Base-by-base conservation (phyloP, 495 filamentous ascomycete species). In the Lophium mytilinum region DNA sequence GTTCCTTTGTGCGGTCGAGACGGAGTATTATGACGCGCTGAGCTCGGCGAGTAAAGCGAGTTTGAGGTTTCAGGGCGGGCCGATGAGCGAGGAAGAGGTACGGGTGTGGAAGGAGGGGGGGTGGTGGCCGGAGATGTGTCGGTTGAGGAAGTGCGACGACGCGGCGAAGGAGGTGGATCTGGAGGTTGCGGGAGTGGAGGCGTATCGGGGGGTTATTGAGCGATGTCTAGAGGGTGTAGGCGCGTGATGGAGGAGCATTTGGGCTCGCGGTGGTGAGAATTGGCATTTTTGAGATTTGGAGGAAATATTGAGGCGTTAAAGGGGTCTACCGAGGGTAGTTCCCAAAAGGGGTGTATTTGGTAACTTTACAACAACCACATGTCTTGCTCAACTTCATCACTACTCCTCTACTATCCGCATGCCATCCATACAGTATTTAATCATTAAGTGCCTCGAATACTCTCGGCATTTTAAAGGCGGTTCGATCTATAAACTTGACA, bases 81-180 rank as follows among this genome's bases (percentile, higher is more conserved):
- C 73, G 1, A 75, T 76, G 46, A 37, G 61, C 21, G 72, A 67
- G 1, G 58, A 50, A 0, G 73, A 76, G 48, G 53, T 74, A 3
- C 24, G 47, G 62, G 69, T 4, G 24, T 63, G 49, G 68, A 73
- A 50, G 19, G 41, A 17, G 10, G 56, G 51, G 8, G 67, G 66
- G 0, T 63, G 73, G 30, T 67, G 66, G 5, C 66, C 71, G 35
- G 69, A 73, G 18, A 76, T 74, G 72, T 70, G 73, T 35, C 61
- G 62, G 5, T 55, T 77, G 17, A 64, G 73, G 21, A 64, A 65
- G 45, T 77, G 73, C 72, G 74, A 77, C 57, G 74, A 77, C 66
- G 57, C 53, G 7, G 73, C 73, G 0, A 77, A 75, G 55, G 40
- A 73, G 33, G 63, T 63, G 19, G 71, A 64, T 0, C 54, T 74